Base-by-base conservation (phyloP, 2,329 filamentous ascomycete species). In the Colletotrichum sansevieriae region DNA sequence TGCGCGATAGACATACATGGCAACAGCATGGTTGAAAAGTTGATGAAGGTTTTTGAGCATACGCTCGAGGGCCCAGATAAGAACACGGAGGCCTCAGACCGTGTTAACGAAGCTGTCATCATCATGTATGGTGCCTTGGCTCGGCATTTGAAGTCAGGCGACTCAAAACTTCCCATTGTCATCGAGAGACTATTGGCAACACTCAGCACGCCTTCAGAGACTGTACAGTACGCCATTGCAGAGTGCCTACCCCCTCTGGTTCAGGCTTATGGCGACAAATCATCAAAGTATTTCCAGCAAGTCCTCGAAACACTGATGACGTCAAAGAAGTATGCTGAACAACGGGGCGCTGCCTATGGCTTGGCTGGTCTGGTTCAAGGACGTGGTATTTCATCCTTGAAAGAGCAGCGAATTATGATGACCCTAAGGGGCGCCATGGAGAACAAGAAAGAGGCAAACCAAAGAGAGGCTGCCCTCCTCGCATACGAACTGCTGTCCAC, bases 121-220 rank as follows among this genome's bases (percentile, higher is more conserved):
- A 96, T 99, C 74, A 91, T 99, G 78, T 99, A 99, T 75, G 96
- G 96, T 77, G 95, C 97, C 59, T 83, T 99, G 43, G 96, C 95
- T 49, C 90, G 93, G 59, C 96, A 99, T 83, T 83, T 99, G 68
- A 89, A 92, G 73, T 81, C 90, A 8, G 94, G 94, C n/a, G 96
- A 99, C 78, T 82, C 89, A 72, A 95, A 97, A 75, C 89, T 98
- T 56, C 94, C 95, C 1, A 90, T 92, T 65, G 96, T 99, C 52
- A 91, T 99, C 58, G 91, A 95, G 73, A 90, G 94, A 71, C 85
- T 99, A 22, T 85, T 99, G 64, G 89, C 90, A 22, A 98, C 97
- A 7, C 84, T 99, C 51, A 96, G 92, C 78, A 98, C 95, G 12
- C 96, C 96, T 33, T 98, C 96, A 0, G 96, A 99, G 79, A 95